Base-by-base conservation (phyloP, 257 asterid genomes). In the Leptodermis oblonga region DNA sequence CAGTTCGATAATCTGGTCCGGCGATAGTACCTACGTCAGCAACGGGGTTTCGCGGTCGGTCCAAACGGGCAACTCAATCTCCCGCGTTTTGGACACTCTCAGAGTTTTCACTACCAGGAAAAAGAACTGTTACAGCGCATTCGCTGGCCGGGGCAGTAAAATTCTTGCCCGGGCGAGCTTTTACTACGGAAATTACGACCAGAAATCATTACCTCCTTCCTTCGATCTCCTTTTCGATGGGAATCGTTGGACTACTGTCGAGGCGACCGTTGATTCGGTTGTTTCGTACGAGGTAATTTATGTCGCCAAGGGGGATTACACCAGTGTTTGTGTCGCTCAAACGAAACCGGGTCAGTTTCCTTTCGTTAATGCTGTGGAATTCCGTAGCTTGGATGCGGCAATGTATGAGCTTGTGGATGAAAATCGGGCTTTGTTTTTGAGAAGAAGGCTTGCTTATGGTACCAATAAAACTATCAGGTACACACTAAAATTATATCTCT, bases 121-220 rank as follows among this genome's bases (percentile, higher is more conserved):
- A n/a, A 89, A 81, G 56, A 82, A 83, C 66, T 89, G 95, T 46
- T 89, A 81, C 79, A n/a, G 4, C 62, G 15, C 76, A 83, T 58
- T 31, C 37, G 67, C 60, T 62, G 39, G 67, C 7, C 43, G 7
- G 30, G 62, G 68, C 1, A 85, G 74, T 11, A 82, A 80, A 1
- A 62, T 87, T 37, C 84, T 87, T 4, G 70, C 85, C 13, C 92
- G 95, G 3, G 95, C 89, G 6, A 72, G 79, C 68, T 89, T 89
- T 76, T 52, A 75, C 77, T 89, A 89, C 22, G 96, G 95, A 20
- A 87, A 89, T 62, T 87, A 90, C 28, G 96, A 87, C 49, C 61
- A 66, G 3, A 86, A 72, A 69, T 78, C 84, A 0, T 46, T 80
- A 37, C 91, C 95, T 34, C 96, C 96, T 0, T 55, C 74, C 1